A percentile compares a stretch with the other conserved stretches of the same genome.
Evolutionary conservation across 495 filamentous ascomycete genomes (phyloP).

Genomic region (Gamarada debralockiae): DNA sequence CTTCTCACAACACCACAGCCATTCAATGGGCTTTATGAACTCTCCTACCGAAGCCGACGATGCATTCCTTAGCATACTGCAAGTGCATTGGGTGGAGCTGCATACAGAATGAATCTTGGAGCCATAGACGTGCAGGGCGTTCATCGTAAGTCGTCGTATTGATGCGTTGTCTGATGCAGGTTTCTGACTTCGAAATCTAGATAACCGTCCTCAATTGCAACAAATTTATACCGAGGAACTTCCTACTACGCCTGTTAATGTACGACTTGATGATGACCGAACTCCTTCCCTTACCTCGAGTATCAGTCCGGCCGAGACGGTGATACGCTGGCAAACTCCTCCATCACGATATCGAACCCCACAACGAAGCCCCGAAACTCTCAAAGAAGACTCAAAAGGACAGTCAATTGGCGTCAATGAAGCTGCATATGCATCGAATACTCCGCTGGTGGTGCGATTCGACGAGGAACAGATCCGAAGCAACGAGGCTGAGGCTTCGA

Average conservation of each 20-base stretch:
- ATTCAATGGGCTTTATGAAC: slow-evolving; percentile 18
- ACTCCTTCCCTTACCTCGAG: slow-evolving; percentile 41
- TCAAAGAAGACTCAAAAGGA: slow-evolving; percentile 20
- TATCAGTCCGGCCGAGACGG: slow-evolving; percentile 43
- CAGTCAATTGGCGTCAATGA: slow-evolving; percentile 25
- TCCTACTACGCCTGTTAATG: slow-evolving; percentile 59
- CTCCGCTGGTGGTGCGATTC: slow-evolving; percentile 31
- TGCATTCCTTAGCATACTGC: slow-evolving; percentile 16
- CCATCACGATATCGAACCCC: slow-evolving; percentile 30
- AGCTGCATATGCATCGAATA: slow-evolving; percentile 13
- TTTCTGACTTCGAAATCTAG: slow-evolving; percentile 26
- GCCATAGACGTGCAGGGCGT: slow-evolving; percentile 9
- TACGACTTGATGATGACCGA: slow-evolving; percentile 41
- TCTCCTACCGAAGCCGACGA: slow-evolving; percentile 4
- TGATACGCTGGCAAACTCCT: slow-evolving; percentile 48
- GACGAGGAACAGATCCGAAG: slow-evolving; percentile 31
- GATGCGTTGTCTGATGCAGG: slow-evolving; percentile 17
- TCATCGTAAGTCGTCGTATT: slow-evolving; percentile 15
- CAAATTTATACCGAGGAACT: slow-evolving; percentile 55
- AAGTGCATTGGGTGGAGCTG: slow-evolving; percentile 11
- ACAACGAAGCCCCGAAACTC: slow-evolving; percentile 29
- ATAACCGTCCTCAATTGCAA: slow-evolving; percentile 50
- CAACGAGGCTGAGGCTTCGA: slow-evolving; percentile 28
- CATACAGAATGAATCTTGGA: slow-evolving; percentile 23
- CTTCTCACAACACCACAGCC: slow-evolving; percentile 1